These are phyloP conservation scores for Adansonia gregorii DNA, from an alignment of 441 rosid species.

Conservation along the genomic window DNA sequence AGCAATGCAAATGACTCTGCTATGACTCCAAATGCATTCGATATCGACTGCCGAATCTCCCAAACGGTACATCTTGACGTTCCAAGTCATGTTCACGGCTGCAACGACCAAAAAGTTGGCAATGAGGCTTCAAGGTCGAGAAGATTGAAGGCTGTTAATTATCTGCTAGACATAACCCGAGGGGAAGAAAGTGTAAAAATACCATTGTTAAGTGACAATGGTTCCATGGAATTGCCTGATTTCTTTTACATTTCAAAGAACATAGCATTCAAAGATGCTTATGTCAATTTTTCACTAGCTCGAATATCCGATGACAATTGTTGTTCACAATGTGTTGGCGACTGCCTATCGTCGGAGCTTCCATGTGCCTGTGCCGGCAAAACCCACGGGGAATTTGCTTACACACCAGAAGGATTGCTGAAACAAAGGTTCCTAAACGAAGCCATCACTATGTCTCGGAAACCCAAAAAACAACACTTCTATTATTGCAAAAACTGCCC, in stretches of 20 bases:
- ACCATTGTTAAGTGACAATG: constrained; percentile 32
- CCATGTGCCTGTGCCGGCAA: constrained; percentile 46
- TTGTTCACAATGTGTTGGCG: constrained; percentile 39
- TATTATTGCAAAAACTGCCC: constrained; percentile 45
- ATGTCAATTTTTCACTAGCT: constrained; percentile 42
- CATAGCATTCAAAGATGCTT: constrained; percentile 34
- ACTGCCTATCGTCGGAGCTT: constrained; percentile 37
- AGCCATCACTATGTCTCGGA: constrained; percentile 29
- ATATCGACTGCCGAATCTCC: not conserved
- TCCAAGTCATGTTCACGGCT: not conserved
- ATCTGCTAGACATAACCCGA: constrained; percentile 36
- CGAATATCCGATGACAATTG: constrained; percentile 42
- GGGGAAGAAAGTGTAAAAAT: constrained; percentile 38
- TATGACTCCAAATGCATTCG: not conserved
- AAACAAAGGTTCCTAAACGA: constrained; percentile 43
- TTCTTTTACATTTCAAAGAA: constrained; percentile 41
- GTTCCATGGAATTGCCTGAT: constrained; percentile 31
- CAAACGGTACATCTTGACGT: not conserved
- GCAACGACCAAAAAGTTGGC: not conserved
- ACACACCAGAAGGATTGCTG: constrained; percentile 34
- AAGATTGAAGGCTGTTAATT: constrained; percentile 5
- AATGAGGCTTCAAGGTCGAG: not conserved
- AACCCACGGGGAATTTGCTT: constrained; percentile 49
- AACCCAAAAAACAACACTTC: constrained; percentile 32
- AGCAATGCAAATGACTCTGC: not conserved